Base-by-base conservation (phyloP, 306 rosid genomes). In the Ormosia emarginata region DNA sequence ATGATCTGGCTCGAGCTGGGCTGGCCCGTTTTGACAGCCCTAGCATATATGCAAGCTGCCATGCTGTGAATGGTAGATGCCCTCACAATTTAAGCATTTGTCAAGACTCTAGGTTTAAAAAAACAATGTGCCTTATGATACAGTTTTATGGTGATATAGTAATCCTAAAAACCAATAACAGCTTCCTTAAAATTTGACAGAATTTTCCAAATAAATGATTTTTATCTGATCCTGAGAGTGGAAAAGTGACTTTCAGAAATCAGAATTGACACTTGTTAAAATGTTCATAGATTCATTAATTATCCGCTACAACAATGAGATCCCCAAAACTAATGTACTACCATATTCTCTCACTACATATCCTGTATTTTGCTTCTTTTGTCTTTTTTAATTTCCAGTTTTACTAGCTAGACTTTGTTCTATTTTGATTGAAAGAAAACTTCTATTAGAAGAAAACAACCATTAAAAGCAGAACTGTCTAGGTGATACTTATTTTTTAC, bases 221-320 rank as follows among this genome's bases (percentile, higher is more conserved):
- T 72, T 41, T 15, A 59, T 40, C 55, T 11, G 71, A 46, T 56
- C 43, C 44, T 3, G 64, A 73, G 74, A 55, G 63, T 55, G 56
- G 47, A 49, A 47, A 70, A 33, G 43, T 50, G 24, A 83, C 17
- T 77, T 77, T 41, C 69, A 71, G 69, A 83, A 33, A 67, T 24
- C 81, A 75, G 49, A 29, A 77, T 50, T 39, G 57, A 77, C 69
- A 57, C 67, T 59, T 46, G 47, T 67, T 56, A 75, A 75, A 18
- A 34, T 75, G 77, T 61, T 83, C 58, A 7, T 40, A 84, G 47
- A 75, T 8, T 43, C 53, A 75, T 47, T 18, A 57, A 43, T 24
- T 50, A 69, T 32, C 66, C 46, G 55, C 50, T 39, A 76, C 9
- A 10, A 65, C 9, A 37, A 49, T 30, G 32, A 11, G 66, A 33